Evolutionary conservation across 192 early-diverging fungal species (phyloP).

Genomic region (Backusella luteola): DNA sequence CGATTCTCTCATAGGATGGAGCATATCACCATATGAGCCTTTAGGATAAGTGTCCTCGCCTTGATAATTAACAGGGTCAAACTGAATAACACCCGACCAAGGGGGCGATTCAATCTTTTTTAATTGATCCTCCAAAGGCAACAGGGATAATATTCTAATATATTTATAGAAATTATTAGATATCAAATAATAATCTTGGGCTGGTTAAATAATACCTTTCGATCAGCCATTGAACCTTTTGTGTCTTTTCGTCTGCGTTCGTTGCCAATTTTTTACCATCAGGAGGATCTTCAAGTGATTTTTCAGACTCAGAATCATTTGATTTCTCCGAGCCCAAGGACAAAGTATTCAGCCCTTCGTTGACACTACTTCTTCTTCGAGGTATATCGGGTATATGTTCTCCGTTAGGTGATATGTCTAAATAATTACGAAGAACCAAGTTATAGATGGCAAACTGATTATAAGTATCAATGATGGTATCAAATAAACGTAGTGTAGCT

Average conservation of each 20-base stretch:
- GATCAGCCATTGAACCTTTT: conserved; percentile 34
- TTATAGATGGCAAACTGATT: conserved; percentile 62
- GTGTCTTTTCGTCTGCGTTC: conserved; percentile 25
- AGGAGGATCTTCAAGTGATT: conserved; percentile 13
- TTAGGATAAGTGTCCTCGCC: not conserved
- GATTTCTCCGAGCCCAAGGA: not conserved
- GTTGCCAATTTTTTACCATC: conserved; percentile 8
- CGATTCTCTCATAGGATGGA: not conserved
- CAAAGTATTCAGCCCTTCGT: conserved; percentile 2
- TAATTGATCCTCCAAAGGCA: conserved; percentile 40
- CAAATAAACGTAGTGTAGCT: conserved; percentile 57
- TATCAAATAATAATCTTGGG: not conserved
- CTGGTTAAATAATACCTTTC: conserved; percentile 27
- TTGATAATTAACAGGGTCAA: not conserved
- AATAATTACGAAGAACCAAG: conserved; percentile 56
- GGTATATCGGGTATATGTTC: conserved; percentile 26
- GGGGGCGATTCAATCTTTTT: conserved; percentile 29
- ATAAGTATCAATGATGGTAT: conserved; percentile 54
- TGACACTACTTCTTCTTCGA: not conserved
- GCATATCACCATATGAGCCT: not conserved
- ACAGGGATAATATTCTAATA: conserved; percentile 29
- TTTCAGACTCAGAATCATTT: not conserved
- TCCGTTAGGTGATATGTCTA: conserved; percentile 33
- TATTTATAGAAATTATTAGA: not conserved
- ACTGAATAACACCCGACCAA: conserved; percentile 15